Conservation (phyloP, 2,329 filamentous ascomycete genomes). For the Pseudofabraea citricarpa region DNA sequence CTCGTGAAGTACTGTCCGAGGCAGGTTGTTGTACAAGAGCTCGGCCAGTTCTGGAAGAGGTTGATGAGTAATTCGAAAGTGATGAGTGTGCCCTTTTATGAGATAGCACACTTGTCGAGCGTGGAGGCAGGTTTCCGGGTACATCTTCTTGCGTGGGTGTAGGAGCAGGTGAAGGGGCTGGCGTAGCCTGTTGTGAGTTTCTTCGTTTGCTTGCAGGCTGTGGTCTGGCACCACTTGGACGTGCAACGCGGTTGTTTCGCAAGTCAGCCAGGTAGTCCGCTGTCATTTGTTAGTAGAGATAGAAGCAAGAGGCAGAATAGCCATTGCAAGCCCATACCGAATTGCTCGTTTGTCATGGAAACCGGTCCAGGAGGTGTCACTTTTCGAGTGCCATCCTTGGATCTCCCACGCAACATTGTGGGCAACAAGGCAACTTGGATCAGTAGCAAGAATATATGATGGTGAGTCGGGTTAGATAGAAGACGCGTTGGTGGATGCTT, state of each 20-base stretch:
- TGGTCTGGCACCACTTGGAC: slow-evolving; percentile 69
- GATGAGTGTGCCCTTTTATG: slow-evolving; percentile 23
- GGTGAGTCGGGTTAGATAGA: no score
- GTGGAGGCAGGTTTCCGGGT: slow-evolving; percentile 13
- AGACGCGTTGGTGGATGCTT: no score
- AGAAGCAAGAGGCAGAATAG: background rate
- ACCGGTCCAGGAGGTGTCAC: slow-evolving; percentile 56
- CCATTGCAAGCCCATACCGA: slow-evolving; percentile 47
- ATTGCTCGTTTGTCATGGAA: slow-evolving; percentile 65
- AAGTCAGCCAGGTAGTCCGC: slow-evolving; percentile 68
- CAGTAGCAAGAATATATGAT: no score
- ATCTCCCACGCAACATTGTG: slow-evolving; percentile 25
- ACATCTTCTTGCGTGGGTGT: slow-evolving; percentile 3
- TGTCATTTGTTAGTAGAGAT: slow-evolving; percentile 30
- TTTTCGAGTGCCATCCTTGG: slow-evolving; percentile 39
- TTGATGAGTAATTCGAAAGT: slow-evolving; percentile 23
- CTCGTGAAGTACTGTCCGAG: background rate
- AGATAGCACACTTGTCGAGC: slow-evolving; percentile 23
- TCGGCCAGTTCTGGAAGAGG: slow-evolving; percentile 24
- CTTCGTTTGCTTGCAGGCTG: slow-evolving; percentile 38
- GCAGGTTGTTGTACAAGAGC: slow-evolving; percentile 21
- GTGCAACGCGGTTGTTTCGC: slow-evolving; percentile 59
- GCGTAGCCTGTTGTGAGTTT: slow-evolving; percentile 34
- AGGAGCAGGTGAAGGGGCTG: slow-evolving; percentile 4
- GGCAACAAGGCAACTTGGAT: no score